These are phyloP conservation scores for Suillus hirtellus DNA, from an alignment of 768 basidiomycete species.

Conservation along the genomic window DNA sequence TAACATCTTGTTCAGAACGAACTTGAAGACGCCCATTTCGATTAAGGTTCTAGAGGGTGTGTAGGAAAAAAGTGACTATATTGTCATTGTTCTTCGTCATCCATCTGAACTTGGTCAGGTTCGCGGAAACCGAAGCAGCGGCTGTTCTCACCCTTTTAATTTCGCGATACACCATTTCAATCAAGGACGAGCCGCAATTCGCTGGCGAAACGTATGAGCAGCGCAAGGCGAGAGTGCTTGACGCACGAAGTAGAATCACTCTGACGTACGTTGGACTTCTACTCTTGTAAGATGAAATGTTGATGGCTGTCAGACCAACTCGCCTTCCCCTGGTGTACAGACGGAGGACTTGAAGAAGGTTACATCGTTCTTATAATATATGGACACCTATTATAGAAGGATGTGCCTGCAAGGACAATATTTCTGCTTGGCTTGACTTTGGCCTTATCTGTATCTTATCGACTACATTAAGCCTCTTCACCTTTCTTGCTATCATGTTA, in stretches of 20 bases:
- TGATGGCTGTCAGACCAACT: conserved; percentile 6
- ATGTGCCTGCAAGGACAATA: too few relatives aligned
- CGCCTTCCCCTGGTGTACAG: conserved; percentile 14
- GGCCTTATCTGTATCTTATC: neutral
- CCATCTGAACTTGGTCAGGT: conserved; percentile 32
- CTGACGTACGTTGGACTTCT: conserved; percentile 41
- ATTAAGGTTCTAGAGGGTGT: conserved; percentile 42
- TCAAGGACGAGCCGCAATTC: conserved; percentile 53
- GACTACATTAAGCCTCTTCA: neutral
- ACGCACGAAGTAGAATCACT: conserved; percentile 38
- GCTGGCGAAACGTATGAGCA: conserved; percentile 47
- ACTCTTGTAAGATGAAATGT: neutral
- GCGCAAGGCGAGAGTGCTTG: conserved; percentile 43
- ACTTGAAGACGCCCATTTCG: conserved; percentile 12
- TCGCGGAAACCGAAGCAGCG: conserved; percentile 53
- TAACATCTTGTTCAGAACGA: neutral
- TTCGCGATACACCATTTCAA: conserved; percentile 44
- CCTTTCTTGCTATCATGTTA: too few relatives aligned
- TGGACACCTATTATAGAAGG: neutral
- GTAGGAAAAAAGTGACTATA: conserved; percentile 41
- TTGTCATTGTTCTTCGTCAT: neutral
- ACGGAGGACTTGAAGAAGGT: neutral
- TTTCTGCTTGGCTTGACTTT: neutral
- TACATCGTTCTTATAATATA: neutral
- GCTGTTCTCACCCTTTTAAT: conserved; percentile 53